Conservation (phyloP, 1,139 yeast genomes). For the Yamadazyma sp. region DNA sequence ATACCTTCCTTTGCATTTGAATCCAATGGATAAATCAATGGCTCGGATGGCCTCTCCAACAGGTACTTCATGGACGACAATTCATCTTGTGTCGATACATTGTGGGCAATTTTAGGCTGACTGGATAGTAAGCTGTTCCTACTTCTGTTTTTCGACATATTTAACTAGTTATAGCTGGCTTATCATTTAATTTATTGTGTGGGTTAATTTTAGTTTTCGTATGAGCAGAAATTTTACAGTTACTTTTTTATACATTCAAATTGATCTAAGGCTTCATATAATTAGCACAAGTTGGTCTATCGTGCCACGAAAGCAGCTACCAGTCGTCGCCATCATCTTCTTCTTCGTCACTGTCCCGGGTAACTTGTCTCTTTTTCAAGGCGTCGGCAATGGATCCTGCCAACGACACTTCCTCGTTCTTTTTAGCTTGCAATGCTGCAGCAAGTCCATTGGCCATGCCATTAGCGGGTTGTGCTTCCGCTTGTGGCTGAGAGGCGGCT, state of each 20-base stretch:
- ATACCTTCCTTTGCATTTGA: conserved; percentile 10
- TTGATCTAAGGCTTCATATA: too few relatives aligned
- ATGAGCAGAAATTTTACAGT: too few relatives aligned
- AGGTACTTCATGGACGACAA: conserved; percentile 34
- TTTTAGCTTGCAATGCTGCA: conserved; percentile 68
- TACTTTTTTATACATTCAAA: too few relatives aligned
- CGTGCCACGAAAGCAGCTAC: conserved; percentile 14
- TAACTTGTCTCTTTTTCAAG: conserved; percentile 77
- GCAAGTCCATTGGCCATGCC: conserved; percentile 57
- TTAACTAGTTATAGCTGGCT: too few relatives aligned
- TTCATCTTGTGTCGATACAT: conserved; percentile 33
- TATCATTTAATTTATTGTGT: too few relatives aligned
- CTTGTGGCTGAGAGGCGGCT: conserved; percentile 10
- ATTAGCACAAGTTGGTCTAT: too few relatives aligned
- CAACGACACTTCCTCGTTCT: conserved; percentile 60
- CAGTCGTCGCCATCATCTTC: conserved; percentile 68
- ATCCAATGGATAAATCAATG: conserved; percentile 36
- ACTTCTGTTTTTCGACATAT: conserved; percentile 37
- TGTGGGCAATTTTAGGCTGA: conserved; percentile 25
- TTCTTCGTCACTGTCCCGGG: conserved; percentile 69
- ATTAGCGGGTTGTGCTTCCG: conserved; percentile 12
- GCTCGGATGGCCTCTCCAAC: conserved; percentile 34
- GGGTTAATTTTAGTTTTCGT: not conserved
- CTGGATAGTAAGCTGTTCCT: conserved; percentile 37
- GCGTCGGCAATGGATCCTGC: conserved; percentile 93